Base-by-base conservation (phyloP, 371 early-diverging fungal genomes). In the Actinomortierella ambigua region DNA sequence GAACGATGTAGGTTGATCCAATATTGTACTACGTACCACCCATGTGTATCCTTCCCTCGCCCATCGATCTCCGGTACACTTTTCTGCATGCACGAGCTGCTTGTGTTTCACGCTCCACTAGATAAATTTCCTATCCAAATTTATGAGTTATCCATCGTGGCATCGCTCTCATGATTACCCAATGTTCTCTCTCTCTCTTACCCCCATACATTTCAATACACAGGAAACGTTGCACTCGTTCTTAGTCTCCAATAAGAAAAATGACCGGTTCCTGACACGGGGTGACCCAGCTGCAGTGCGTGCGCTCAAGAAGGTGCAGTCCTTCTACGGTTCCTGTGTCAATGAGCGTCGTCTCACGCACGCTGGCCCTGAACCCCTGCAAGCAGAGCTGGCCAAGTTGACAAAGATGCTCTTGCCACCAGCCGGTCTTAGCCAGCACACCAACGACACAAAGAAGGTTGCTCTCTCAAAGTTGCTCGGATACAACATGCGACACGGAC, bases 321-420 rank as follows among this genome's bases (percentile, higher is more conserved):
- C 52, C n/a, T 66, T 44, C 53, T 66, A 66, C n/a, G 53, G 67
- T 18, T 60, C 67, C 29, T 66, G 67, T 48, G 60, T 66, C 61
- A 61, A 66, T 14, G 39, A 66, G 15, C 18, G 39, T 14, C 67
- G 27, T 2, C 57, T 66, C 5, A 14, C n/a, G 20, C 59, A 47
- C 17, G 14, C 56, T 18, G 67, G 67, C 13, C 50, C 52, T 23
- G 28, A 53, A 24, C 61, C 67, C 26, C 48, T 66, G 13, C 60
- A 56, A 48, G 53, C 55, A 26, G 57, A 60, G 43, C 59, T 66
- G 44, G 50, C 50, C 6, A 60, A 61, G 48, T 20, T 66, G 53
- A 56, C 22, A 50, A 46, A 40, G 44, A 14, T 26, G 17, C 20
- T 22, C 7, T 15, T 13, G 18, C n/a, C 1, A 17, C 27, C 23